phyloP scores from a whole-genome alignment of 495 filamentous ascomycete species.

The Penicillium salamii region DNA sequence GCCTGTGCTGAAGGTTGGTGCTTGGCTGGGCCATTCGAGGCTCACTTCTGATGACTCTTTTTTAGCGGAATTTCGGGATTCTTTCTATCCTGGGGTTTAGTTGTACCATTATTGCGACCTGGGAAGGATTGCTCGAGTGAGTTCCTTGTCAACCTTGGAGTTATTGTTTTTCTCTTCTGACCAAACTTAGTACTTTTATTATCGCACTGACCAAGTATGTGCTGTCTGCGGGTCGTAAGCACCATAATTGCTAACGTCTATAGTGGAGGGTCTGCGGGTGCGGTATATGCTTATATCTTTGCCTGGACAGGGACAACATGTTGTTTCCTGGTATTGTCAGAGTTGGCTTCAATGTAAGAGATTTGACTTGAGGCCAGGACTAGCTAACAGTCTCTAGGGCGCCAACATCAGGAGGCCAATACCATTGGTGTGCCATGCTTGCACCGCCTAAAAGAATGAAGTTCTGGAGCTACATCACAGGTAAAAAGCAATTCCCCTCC shows the following conservation, averaged over 20 bases:
- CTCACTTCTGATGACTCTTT: too few relatives aligned
- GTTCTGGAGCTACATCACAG: constrained; percentile 42
- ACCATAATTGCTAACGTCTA: not conserved
- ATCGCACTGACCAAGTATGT: constrained; percentile 19
- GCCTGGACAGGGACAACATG: constrained; percentile 45
- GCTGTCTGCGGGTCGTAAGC: too few relatives aligned
- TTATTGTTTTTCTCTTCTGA: not conserved
- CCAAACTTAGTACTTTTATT: constrained; percentile 16
- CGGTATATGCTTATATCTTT: constrained; percentile 50
- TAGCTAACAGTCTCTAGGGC: constrained; percentile 20
- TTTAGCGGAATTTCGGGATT: constrained; percentile 30
- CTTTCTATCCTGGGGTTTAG: constrained; percentile 35
- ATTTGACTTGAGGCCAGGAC: not conserved
- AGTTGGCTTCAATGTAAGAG: constrained; percentile 45
- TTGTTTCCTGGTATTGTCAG: constrained; percentile 35
- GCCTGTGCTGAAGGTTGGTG: not conserved
- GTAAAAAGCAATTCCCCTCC: constrained; percentile 12
- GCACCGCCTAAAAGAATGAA: constrained; percentile 32
- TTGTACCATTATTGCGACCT: constrained; percentile 37
- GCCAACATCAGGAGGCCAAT: constrained; percentile 42
- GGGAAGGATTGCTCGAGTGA: constrained; percentile 34
- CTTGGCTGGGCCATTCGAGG: too few relatives aligned
- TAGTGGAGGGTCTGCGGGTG: constrained; percentile 47
- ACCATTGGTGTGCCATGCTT: constrained; percentile 45
- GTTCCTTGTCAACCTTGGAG: not conserved